Base-by-base conservation (phyloP, 2,329 filamentous ascomycete genomes). In the Cercospora sojina region DNA sequence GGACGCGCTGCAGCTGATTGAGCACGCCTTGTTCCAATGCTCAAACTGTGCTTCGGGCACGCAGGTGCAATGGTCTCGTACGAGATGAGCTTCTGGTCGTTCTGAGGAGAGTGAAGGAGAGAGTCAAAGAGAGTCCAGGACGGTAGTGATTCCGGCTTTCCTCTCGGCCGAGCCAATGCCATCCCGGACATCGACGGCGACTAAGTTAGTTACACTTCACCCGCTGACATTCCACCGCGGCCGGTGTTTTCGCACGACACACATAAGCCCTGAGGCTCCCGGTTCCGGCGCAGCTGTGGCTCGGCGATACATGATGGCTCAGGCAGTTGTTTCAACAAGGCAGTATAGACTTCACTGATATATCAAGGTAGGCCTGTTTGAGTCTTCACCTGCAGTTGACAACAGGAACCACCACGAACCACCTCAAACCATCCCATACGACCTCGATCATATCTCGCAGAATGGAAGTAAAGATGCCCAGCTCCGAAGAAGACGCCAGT, bases 401-500 rank as follows among this genome's bases (percentile, higher is more conserved):
- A 8, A 9, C 51, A 55, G 51, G 8, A n/a, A 9, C 27, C 4
- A 18, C 27, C 25, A 55, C 23, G 13, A 31, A 18, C 1, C 6
- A n/a, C 16, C 9, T 29, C 12, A 5, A 3, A 25, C 13, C 2
- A 16, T 13, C 49, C 3, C 7, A 16, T 20, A 25, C 23, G 23
- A 3, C 12, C 10, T 16, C 32, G n/a, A 27, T 2, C 6, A 5
- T 23, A 49, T 13, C 32, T 13, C 16, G 8, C 4, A 13, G 16
- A 13, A 43, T 32, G 31, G 20, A 25, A 13, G 16, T 1, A 23
- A 18, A 56, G 12, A 41, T 55, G 47, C 20, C 29, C 2, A 55
- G 13, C 31, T 27, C 29, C 12, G 31, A 62, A 38, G 47, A 47
- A 56, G 59, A 62, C 35, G 59, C 59, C n/a, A 55, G 27, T 8